phyloP scores from a whole-genome alignment of 1,284 basidiomycete species.

The Papiliotrema nemorosa region DNA sequence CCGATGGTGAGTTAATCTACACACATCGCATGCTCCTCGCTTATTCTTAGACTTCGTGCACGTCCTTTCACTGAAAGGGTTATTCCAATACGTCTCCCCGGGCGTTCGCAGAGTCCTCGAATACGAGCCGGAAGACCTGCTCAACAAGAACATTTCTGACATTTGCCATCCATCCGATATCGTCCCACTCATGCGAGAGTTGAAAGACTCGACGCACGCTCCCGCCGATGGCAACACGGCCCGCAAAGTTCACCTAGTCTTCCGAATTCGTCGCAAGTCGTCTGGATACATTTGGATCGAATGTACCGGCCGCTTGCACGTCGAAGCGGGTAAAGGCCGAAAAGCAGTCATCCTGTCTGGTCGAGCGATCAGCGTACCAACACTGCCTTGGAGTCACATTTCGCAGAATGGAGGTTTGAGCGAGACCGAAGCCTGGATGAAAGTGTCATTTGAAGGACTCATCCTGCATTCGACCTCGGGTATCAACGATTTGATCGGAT shows the following conservation, averaged over 20 bases:
- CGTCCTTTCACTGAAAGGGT: conserved; percentile 89
- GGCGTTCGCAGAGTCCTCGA: conserved; percentile 70
- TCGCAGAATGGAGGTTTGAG: conserved; percentile 54
- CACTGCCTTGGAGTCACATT: conserved; percentile 61
- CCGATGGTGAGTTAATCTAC: conserved; percentile 49
- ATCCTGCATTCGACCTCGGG: conserved; percentile 37
- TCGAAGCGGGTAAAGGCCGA: conserved; percentile 82
- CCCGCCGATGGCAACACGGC: conserved; percentile 34
- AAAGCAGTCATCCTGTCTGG: conserved; percentile 83
- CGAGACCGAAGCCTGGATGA: conserved; percentile 40
- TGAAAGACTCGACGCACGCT: conserved; percentile 68
- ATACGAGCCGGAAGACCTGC: conserved; percentile 74
- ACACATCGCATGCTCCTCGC: too few relatives aligned
- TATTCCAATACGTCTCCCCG: conserved; percentile 85
- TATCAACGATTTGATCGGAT: conserved; percentile 31
- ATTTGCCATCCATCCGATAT: conserved; percentile 85
- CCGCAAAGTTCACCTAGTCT: conserved; percentile 66
- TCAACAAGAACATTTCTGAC: conserved; percentile 71
- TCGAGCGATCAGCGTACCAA: conserved; percentile 64
- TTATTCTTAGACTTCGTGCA: conserved; percentile 82
- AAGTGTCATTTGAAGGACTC: conserved; percentile 43
- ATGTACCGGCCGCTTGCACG: conserved; percentile 74
- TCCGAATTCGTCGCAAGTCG: conserved; percentile 65
- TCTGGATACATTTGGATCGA: conserved; percentile 80
- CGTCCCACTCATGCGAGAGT: conserved; percentile 83